Percentiles rank a stretch among this genome's conserved stretches.
phyloP scores from a whole-genome alignment of 352 stramenopile species.

The Phytophthora europaea region DNA sequence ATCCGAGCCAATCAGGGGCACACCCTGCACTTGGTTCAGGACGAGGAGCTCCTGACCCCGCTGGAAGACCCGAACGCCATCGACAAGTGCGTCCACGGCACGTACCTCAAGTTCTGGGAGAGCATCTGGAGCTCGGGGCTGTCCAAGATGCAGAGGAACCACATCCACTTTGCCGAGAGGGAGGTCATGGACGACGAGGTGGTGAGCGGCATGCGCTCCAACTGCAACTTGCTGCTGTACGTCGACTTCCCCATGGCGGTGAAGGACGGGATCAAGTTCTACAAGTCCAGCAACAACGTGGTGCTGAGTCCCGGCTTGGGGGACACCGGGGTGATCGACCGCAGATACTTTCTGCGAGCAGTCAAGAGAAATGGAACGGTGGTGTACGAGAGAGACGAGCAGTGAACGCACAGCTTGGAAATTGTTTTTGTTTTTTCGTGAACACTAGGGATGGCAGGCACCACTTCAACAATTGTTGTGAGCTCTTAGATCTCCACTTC shows the following conservation, averaged over 20 bases:
- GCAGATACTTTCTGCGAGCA: conserved; percentile 71
- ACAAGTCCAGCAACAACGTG: conserved; percentile 88
- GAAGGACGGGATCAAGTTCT: conserved; percentile 82
- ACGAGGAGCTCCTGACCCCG: conserved; percentile 77
- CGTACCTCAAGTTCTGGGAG: conserved; percentile 76
- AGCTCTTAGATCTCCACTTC: conserved; percentile 35
- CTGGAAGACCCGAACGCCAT: conserved; percentile 60
- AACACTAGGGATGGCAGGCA: background rate
- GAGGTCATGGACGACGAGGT: conserved; percentile 64
- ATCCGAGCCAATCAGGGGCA: conserved; percentile 90
- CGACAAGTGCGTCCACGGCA: conserved; percentile 79
- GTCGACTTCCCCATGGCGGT: conserved; percentile 70
- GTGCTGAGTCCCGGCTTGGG: conserved; percentile 71
- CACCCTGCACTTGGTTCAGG: conserved; percentile 68
- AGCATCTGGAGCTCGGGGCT: conserved; percentile 70
- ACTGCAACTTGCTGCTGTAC: conserved; percentile 82
- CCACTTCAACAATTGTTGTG: background rate
- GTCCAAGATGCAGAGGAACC: conserved; percentile 85
- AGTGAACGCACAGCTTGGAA: background rate
- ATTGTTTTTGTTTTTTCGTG: background rate
- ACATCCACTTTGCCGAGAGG: conserved; percentile 85
- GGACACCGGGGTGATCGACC: conserved; percentile 58
- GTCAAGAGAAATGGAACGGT: conserved; percentile 60
- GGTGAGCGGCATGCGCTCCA: conserved; percentile 81
- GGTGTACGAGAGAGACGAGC: conserved; percentile 56